Percentiles rank a stretch among this genome's conserved stretches.
Evolutionary conservation across 106 monocot species (phyloP).

Genomic region (Acorus gramineus): DNA sequence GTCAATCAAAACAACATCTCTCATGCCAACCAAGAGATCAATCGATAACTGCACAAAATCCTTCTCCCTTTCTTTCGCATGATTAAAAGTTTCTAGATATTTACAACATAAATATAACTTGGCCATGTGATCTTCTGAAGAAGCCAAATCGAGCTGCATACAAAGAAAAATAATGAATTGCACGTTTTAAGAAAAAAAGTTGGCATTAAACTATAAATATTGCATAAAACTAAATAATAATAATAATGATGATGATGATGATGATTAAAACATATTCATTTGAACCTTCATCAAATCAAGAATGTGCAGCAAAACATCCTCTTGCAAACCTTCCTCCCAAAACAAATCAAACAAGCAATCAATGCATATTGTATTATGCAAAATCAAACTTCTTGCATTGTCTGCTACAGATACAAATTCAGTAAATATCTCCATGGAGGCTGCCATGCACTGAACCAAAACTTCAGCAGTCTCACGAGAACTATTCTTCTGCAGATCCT

Average conservation of each 20-base stretch:
- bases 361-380: slow-evolving; percentile 59
- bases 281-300: slow-evolving; percentile 65
- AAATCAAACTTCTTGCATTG: slow-evolving; percentile 44
- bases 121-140: slow-evolving; percentile 50
- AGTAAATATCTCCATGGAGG: slow-evolving; percentile 64
- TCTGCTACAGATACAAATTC: slow-evolving; percentile 58
- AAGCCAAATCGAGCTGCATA: slow-evolving; percentile 57
- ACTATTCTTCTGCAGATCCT: not conserved
- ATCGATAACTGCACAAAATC: slow-evolving; percentile 68
- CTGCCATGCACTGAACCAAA: slow-evolving; percentile 42
- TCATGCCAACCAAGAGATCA: slow-evolving; percentile 76
- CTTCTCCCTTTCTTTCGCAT: slow-evolving; percentile 67
- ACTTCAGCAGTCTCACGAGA: slow-evolving; percentile 14
- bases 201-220: too few relatives aligned
- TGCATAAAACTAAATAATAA: not conserved
- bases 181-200: not conserved
- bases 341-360: slow-evolving; percentile 89
- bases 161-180: slow-evolving; percentile 2
- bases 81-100: slow-evolving; percentile 82
- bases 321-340: slow-evolving; percentile 67
- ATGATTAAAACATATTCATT: not conserved
- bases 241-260: too few relatives aligned
- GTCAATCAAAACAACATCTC: slow-evolving; percentile 69
- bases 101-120: slow-evolving; percentile 79
- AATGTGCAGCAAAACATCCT: slow-evolving; percentile 59